phyloP scores from a whole-genome alignment of 768 basidiomycete genomes.

The Xerocomellus dryophilus region DNA sequence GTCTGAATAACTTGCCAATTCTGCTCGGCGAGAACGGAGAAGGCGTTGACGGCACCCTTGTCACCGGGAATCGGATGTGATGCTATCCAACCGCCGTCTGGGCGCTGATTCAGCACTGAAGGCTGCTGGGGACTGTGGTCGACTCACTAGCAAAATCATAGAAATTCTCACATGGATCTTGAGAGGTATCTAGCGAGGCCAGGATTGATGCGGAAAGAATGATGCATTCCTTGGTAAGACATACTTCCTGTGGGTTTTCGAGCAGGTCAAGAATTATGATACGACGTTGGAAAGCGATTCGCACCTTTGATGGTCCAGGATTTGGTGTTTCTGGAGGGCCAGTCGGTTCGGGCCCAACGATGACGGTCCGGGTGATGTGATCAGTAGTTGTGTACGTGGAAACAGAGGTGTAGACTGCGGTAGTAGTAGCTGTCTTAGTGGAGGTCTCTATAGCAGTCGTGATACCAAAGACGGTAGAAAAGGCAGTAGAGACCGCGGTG shows the following conservation, averaged over 20 bases:
- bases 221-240: slow-evolving; percentile 78
- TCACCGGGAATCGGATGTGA: slow-evolving; percentile 84
- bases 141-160: slow-evolving; percentile 87
- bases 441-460: slow-evolving; percentile 41
- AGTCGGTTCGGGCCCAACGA: slow-evolving; percentile 38
- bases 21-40: slow-evolving; percentile 66
- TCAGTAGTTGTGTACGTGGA: slow-evolving; percentile 40
- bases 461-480: slow-evolving; percentile 33
- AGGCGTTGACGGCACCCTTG: slow-evolving; percentile 69
- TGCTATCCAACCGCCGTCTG: slow-evolving; percentile 87
- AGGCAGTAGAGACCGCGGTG: slow-evolving; percentile 34
- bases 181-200: slow-evolving; percentile 69
- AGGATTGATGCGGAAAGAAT: slow-evolving; percentile 79
- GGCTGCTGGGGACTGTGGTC: neutral
- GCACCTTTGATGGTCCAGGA: slow-evolving; percentile 56
- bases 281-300: neutral
- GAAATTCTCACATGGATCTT: slow-evolving; percentile 95
- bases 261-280: neutral
- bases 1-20: slow-evolving; percentile 77
- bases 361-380: slow-evolving; percentile 39
- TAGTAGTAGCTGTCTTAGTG: slow-evolving; percentile 38
- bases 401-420: slow-evolving; percentile 36
- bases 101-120: slow-evolving; percentile 1
- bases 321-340: slow-evolving; percentile 51
- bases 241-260: slow-evolving; percentile 52